Conservation (phyloP, 352 stramenopile genomes). For the Globisporangium solare region DNA sequence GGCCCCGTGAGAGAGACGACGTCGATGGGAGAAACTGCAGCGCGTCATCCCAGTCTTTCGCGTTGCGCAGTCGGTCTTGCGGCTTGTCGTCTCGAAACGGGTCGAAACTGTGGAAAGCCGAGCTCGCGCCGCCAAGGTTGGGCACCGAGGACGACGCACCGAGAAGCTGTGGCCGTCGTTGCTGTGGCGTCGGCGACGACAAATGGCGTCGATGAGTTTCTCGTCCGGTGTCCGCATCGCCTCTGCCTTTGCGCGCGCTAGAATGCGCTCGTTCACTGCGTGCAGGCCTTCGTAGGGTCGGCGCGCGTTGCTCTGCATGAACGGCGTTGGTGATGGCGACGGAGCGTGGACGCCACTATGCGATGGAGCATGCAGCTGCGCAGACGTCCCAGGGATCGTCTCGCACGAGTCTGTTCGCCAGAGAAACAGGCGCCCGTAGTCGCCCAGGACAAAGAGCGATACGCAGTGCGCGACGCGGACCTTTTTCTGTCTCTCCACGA, state of each 20-base stretch:
- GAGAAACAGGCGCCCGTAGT: conserved; percentile 42
- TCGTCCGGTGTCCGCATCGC: conserved; percentile 46
- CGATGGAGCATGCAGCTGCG: conserved; percentile 9
- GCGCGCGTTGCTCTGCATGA: conserved; percentile 1
- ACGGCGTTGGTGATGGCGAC: not conserved
- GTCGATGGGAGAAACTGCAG: conserved; percentile 50
- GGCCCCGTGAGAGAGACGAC: conserved; percentile 50
- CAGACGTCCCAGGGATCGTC: conserved; percentile 30
- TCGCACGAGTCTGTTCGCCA: conserved; percentile 52
- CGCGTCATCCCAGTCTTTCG: conserved; percentile 43
- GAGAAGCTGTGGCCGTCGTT: conserved; percentile 25
- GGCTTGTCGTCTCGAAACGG: conserved; percentile 37
- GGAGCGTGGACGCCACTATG: not conserved
- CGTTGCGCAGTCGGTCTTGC: conserved; percentile 25
- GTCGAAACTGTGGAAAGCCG: conserved; percentile 17
- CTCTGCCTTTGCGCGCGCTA: conserved; percentile 53
- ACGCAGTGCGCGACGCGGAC: conserved; percentile 54
- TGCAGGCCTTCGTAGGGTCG: conserved; percentile 45
- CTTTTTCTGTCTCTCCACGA: conserved; percentile 61
- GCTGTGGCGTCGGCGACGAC: conserved; percentile 37
- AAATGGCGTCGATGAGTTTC: conserved; percentile 72
- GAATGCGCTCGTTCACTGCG: conserved; percentile 53
- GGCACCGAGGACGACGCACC: conserved; percentile 26
- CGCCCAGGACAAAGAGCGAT: conserved; percentile 55
- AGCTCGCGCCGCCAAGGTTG: conserved; percentile 10